Base-by-base conservation (phyloP, 805 yeast genomes). In the Priceomyces carsonii region DNA sequence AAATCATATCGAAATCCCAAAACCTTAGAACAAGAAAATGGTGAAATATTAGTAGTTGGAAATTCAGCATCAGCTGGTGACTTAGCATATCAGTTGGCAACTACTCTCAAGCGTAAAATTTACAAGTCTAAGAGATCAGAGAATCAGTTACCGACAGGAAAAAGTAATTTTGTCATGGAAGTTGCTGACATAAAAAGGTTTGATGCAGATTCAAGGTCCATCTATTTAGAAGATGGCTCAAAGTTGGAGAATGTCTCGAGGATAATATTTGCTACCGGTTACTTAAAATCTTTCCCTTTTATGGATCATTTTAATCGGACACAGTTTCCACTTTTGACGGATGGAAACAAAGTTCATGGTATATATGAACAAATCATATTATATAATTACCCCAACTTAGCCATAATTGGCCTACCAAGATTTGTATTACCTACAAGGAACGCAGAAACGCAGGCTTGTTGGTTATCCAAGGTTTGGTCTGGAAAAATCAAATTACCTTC, bases 51-150 rank as follows among this genome's bases (percentile, higher is more conserved):
- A 9, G 53, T 51, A 18, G 47, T 51, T 6, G 56, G 56, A 0
- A 80, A 81, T 47, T 79, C 83, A 5, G 85, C 90, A 3, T 79
- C 88, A 10, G 95, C 89, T 23, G 36, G 18, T 29, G 18, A 10
- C 47, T 42, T 6, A 43, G 39, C 6, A 43, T 50, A 25, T 39
- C 48, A 7, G 26, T 36, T n/a, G 33, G 33, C 19, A 35, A 39
- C 18, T 16, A 19, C 36, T 1, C 24, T 25, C 10, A 29, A 39
- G 24, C 40, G 19, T 41, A 40, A 14, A 35, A 43, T 24, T 53
- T 47, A 49, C 38, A 45, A 13, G 28, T 55, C 16, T 48, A 54
- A 3, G 42, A 49, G 2, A 42, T 44, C 18, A 32, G 37, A 8
- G 42, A 43, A 22, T 42, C 42, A 5, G 26, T 23, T 14, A 34